Conservation (phyloP, 768 basidiomycete species). For the Russula foetens region DNA sequence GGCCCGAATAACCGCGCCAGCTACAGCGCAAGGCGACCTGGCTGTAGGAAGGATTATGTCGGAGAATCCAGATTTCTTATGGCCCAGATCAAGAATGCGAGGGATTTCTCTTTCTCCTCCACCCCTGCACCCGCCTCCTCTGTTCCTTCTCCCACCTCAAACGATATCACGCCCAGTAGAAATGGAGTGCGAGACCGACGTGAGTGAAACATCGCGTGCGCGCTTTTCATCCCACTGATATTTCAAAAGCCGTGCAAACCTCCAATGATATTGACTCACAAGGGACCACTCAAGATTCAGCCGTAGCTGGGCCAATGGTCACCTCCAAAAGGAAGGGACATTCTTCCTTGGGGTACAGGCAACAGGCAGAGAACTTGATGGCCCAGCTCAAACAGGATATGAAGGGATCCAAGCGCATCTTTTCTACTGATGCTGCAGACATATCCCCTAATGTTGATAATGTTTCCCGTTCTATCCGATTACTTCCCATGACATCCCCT, state of each 20-base stretch:
- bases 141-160: conserved; percentile 5
- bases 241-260: not conserved
- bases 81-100: conserved; percentile 71
- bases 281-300: not conserved
- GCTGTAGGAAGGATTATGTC: conserved; percentile 56
- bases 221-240: not conserved
- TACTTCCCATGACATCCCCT: not conserved
- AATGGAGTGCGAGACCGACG: not conserved
- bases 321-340: conserved; percentile 33
- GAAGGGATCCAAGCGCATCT: conserved; percentile 63
- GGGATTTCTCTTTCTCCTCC: conserved; percentile 72
- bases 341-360: conserved; percentile 62
- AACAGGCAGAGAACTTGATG: conserved; percentile 75
- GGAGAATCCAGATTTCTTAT: conserved; percentile 71
- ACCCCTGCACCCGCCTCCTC: conserved; percentile 42
- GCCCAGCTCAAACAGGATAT: conserved; percentile 78
- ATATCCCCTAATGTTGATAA: conserved; percentile 27
- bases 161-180: not conserved
- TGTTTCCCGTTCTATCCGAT: not conserved
- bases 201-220: not conserved
- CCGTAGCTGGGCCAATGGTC: not conserved
- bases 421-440: conserved; percentile 56
- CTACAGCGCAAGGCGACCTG: conserved; percentile 43
- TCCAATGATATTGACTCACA: not conserved
- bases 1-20: conserved; percentile 42